phyloP scores from a whole-genome alignment of 2,329 filamentous ascomycete genomes.

The Helicocarpus griseus region DNA sequence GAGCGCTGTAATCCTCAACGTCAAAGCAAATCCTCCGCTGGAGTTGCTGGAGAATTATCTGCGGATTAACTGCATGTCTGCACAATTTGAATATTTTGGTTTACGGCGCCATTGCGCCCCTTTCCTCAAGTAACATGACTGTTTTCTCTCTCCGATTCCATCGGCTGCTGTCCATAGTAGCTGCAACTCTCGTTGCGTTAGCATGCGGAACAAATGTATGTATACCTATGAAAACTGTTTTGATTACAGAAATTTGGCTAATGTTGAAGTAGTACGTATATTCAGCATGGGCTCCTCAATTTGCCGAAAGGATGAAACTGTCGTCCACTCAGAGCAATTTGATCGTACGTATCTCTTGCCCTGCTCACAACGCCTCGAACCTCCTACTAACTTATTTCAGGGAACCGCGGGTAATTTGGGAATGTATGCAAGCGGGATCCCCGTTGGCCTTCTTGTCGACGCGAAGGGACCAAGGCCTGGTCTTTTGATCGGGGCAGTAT shows the following conservation, averaged over 20 bases:
- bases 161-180: slow-evolving; percentile 72
- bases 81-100: not conserved
- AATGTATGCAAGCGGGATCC: slow-evolving; percentile 88
- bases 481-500: slow-evolving; percentile 62
- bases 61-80: not conserved
- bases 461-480: slow-evolving; percentile 68
- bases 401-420: slow-evolving; percentile 55
- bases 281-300: slow-evolving; percentile 94
- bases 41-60: not conserved
- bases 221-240: slow-evolving; percentile 4
- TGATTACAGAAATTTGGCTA: slow-evolving; percentile 12
- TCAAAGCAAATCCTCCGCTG: not conserved
- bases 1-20: not conserved
- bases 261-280: slow-evolving; percentile 70
- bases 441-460: slow-evolving; percentile 81
- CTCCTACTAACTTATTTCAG: slow-evolving; percentile 30
- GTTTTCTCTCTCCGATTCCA: slow-evolving; percentile 26
- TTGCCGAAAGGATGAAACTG: slow-evolving; percentile 74
- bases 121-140: not conserved
- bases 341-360: slow-evolving; percentile 50
- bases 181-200: slow-evolving; percentile 73
- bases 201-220: slow-evolving; percentile 86
- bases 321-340: slow-evolving; percentile 90
- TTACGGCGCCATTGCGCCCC: not conserved
- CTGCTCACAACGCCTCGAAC: slow-evolving; percentile 1